Percentiles rank a stretch among this genome's conserved stretches.
phyloP scores from a whole-genome alignment of 768 basidiomycete genomes.

The Guyanaporus albipodus region DNA sequence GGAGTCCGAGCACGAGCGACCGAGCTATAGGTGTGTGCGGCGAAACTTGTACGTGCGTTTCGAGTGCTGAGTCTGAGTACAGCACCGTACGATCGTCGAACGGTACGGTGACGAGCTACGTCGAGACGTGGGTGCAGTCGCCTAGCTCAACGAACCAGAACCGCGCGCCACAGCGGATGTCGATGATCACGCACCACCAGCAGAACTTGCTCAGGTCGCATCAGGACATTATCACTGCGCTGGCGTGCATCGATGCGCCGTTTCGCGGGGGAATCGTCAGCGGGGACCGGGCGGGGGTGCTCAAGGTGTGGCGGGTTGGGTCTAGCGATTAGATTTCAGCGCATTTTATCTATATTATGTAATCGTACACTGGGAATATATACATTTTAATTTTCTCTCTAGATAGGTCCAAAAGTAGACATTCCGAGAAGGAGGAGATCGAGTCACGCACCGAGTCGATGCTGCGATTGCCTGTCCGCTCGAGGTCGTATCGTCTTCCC shows the following conservation, averaged over 20 bases:
- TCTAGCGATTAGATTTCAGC: constrained; percentile 34
- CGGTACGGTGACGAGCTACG: constrained; percentile 47
- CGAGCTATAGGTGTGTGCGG: constrained; percentile 62
- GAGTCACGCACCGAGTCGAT: constrained; percentile 27
- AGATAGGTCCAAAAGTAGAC: constrained; percentile 25
- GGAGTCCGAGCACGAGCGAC: constrained; percentile 71
- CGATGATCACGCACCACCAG: constrained; percentile 75
- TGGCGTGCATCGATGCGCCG: constrained; percentile 87
- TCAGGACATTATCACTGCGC: constrained; percentile 83
- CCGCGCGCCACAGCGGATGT: constrained; percentile 71
- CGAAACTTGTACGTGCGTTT: neutral
- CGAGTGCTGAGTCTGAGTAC: constrained; percentile 1
- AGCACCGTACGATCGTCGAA: constrained; percentile 35
- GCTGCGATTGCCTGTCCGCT: constrained; percentile 34
- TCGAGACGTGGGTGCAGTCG: constrained; percentile 59
- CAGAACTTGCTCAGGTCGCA: constrained; percentile 83
- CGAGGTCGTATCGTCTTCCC: constrained; percentile 24
- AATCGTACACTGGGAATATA: too few relatives aligned
- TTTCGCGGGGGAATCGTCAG: constrained; percentile 92
- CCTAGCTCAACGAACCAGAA: constrained; percentile 43
- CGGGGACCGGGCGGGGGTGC: constrained; percentile 82
- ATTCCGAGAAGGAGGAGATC: constrained; percentile 4
- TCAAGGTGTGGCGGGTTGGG: constrained; percentile 89
- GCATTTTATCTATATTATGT: neutral
- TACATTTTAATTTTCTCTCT: neutral